phyloP scores from a whole-genome alignment of 139 green algal genomes.

The Chlorella sorokiniana region DNA sequence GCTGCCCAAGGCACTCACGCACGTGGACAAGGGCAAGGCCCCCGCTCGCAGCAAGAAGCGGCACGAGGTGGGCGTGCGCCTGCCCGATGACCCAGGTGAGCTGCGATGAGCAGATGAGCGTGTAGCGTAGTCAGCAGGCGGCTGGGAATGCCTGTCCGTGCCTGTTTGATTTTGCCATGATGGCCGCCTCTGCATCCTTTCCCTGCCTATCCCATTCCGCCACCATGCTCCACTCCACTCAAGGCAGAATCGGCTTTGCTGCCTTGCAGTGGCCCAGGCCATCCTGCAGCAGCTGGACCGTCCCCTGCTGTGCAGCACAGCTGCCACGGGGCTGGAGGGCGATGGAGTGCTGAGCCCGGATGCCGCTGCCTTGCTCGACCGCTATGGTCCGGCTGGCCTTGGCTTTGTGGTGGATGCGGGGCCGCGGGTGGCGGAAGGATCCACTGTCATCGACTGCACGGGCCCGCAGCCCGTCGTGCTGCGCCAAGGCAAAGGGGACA shows the following conservation, averaged over 20 bases:
- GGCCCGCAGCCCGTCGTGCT: conserved; percentile 61
- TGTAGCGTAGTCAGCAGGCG: not conserved
- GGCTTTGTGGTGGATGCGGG: conserved; percentile 85
- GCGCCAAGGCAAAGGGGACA: conserved; percentile 72
- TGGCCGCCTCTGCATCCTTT: not conserved
- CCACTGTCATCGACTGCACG: conserved; percentile 82
- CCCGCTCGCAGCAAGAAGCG: conserved; percentile 65
- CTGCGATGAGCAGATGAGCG: not conserved
- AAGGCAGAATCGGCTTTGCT: no score
- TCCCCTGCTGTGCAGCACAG: conserved; percentile 77
- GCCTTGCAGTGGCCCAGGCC: conserved; percentile 37
- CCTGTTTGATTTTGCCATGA: no score
- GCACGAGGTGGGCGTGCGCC: conserved; percentile 79
- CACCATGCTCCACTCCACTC: not conserved
- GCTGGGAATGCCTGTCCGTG: no score
- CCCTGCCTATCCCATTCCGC: not conserved
- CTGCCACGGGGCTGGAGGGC: conserved; percentile 39
- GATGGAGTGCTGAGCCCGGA: conserved; percentile 54
- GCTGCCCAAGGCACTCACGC: conserved; percentile 71
- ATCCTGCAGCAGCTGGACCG: conserved; percentile 67
- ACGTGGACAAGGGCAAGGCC: conserved; percentile 33
- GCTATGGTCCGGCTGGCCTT: conserved; percentile 68
- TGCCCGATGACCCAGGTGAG: conserved; percentile 64
- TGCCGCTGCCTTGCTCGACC: conserved; percentile 68
- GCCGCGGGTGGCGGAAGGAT: conserved; percentile 51